Base-by-base conservation (phyloP, 2,329 filamentous ascomycete genomes). In the Xylariaceae sp. region DNA sequence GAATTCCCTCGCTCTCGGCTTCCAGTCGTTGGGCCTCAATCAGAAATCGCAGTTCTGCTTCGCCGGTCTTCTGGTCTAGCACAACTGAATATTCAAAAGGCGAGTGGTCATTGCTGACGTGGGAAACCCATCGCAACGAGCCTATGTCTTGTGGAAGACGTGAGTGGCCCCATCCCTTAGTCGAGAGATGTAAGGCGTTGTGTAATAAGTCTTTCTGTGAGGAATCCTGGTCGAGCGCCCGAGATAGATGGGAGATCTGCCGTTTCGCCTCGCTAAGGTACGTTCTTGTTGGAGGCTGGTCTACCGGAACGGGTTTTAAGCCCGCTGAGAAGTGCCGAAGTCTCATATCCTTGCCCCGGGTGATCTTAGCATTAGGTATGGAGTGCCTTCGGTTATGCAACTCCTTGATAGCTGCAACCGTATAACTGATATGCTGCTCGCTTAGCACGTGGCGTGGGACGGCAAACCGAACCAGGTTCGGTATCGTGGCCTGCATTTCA, bases 401-500 rank as follows among this genome's bases (percentile, higher is more conserved):
- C 35, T 62, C 54, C 35, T 57, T 63, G 10, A 67, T 61, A 4
- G 64, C 63, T 2, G 61, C 61, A 15, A 65, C 60, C 1, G 61
- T 62, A 39, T 66, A 67, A 15, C 59, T 51, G 13, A 67, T 65
- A 48, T 67, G 64, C 48, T 64, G 41, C 10, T 63, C 60, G 13
- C 61, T 65, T 35, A 66, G 50, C 18, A 65, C 61, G 34, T 67
- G 52, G 8, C 65, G 61, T 44, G 63, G 65, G 15, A 65, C 58
- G 1, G 64, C 65, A 53, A 67, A 65, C 11, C 63, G 63, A 41
- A 67, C 65, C 30, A 65, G 50, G 34, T 66, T 63, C 4, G 62
- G 64, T 35, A 66, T 62, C 23, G 53, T 52, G 1, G 44, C 51
- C 9, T 57, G 63, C 13, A 60, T 18, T 37, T 56, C 60, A 2